A percentile compares a stretch with the other conserved stretches of the same genome.
These are phyloP conservation scores for Colletotrichum plurivorum DNA, from an alignment of 2,329 filamentous ascomycete species.

Conservation along the genomic window DNA sequence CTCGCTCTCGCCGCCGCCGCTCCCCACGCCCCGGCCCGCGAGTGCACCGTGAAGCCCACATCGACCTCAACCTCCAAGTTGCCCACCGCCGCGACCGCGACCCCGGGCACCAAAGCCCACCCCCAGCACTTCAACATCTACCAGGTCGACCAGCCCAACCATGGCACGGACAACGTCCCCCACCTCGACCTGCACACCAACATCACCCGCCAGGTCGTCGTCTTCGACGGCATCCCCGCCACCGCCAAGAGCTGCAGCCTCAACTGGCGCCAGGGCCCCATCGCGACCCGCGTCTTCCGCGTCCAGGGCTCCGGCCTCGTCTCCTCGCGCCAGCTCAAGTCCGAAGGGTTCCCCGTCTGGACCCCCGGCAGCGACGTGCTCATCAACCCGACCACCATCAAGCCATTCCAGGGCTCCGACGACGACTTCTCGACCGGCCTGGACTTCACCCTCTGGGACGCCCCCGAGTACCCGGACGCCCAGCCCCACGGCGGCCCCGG, in stretches of 20 bases:
- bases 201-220: constrained; percentile 46
- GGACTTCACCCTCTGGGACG: constrained; percentile 31
- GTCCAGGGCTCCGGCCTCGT: constrained; percentile 49
- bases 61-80: not conserved
- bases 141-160: constrained; percentile 24
- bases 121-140: constrained; percentile 38
- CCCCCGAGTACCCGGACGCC: constrained; percentile 8
- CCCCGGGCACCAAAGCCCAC: constrained; percentile 5
- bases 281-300: constrained; percentile 53
- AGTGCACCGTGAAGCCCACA: constrained; percentile 4
- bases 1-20: constrained; percentile 6
- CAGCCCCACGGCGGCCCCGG: constrained; percentile 19
- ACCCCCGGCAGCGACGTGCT: constrained; percentile 8
- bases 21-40: constrained; percentile 2
- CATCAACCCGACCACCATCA: constrained; percentile 29
- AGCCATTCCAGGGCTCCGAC: constrained; percentile 6
- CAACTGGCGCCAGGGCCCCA: constrained; percentile 52
- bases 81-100: constrained; percentile 3
- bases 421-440: constrained; percentile 8
- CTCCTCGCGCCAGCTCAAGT: constrained; percentile 27
- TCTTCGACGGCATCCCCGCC: constrained; percentile 51
- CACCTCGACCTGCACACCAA: constrained; percentile 45
- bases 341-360: constrained; percentile 29
- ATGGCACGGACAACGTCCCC: constrained; percentile 34
- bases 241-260: constrained; percentile 47